phyloP scores from a whole-genome alignment of 2,329 filamentous ascomycete genomes.

The Curvularia hawaiiensis region DNA sequence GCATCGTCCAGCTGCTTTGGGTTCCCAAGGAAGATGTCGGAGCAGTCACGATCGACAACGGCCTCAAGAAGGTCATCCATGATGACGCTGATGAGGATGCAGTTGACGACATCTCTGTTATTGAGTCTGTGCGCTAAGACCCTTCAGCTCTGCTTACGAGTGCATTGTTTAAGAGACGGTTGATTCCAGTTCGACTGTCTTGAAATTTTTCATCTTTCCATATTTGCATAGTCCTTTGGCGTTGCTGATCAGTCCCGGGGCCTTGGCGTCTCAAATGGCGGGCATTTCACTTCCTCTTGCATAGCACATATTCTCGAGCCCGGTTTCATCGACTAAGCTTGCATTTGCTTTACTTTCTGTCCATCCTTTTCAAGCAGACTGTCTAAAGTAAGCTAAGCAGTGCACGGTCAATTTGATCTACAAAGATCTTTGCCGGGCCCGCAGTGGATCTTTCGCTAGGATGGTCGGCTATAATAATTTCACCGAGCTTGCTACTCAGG shows the following conservation, averaged over 20 bases:
- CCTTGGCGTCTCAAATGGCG: slow-evolving; percentile 8
- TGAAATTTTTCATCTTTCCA: slow-evolving; percentile 1
- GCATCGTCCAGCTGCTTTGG: slow-evolving; percentile 61
- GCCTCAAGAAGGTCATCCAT: slow-evolving; percentile 36
- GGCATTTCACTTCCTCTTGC: slow-evolving; percentile 26
- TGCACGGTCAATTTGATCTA: slow-evolving; percentile 5
- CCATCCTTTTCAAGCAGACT: neutral
- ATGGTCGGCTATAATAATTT: neutral
- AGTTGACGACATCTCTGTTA: slow-evolving; percentile 35
- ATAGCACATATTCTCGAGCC: slow-evolving; percentile 12
- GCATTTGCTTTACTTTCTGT: neutral
- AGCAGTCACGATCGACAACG: slow-evolving; percentile 40
- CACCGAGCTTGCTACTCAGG: neutral
- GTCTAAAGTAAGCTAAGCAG: neutral
- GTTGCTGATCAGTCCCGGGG: slow-evolving; percentile 16
- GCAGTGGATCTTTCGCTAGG: slow-evolving; percentile 3
- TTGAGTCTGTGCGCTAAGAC: slow-evolving; percentile 33
- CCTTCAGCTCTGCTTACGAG: neutral
- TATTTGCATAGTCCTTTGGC: slow-evolving; percentile 29
- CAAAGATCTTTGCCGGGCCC: slow-evolving; percentile 3
- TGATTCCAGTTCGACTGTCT: slow-evolving; percentile 7
- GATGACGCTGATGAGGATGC: slow-evolving; percentile 31
- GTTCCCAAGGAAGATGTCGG: slow-evolving; percentile 56
- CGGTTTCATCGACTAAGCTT: neutral
- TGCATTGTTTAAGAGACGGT: slow-evolving; percentile 2